phyloP scores from a whole-genome alignment of 129 eudicot species.

The Lactuca sativa region DNA sequence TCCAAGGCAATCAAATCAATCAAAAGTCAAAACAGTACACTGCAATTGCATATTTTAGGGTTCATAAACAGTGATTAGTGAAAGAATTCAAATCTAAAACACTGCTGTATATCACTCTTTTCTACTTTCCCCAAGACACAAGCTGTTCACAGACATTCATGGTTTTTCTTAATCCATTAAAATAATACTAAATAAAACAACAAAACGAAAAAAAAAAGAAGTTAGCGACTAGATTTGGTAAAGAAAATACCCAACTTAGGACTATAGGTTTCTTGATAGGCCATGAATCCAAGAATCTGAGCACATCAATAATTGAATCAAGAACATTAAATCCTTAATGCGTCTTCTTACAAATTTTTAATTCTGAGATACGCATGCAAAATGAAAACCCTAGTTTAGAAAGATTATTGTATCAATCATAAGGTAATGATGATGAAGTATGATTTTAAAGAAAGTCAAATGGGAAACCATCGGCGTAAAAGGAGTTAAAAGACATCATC shows the following conservation, averaged over 20 bases:
- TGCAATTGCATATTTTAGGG: conserved; percentile 33
- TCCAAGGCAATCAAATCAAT: conserved; percentile 43
- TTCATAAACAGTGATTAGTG: conserved; percentile 32
- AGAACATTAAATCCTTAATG: not conserved
- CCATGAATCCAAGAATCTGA: conserved; percentile 3
- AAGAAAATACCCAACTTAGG: not conserved
- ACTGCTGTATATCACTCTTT: conserved; percentile 14
- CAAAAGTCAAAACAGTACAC: conserved; percentile 31
- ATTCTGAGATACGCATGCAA: conserved; percentile 24
- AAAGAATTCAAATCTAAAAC: conserved; percentile 27
- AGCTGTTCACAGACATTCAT: conserved; percentile 36
- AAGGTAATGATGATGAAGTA: conserved; percentile 30
- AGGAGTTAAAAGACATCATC: not conserved
- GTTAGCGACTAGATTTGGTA: not conserved
- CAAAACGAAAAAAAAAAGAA: not conserved
- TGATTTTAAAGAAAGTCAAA: conserved; percentile 14
- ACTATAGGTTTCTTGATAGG: conserved; percentile 9
- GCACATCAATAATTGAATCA: not conserved
- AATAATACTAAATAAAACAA: not conserved
- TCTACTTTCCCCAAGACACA: conserved; percentile 24
- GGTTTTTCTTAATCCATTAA: not conserved
- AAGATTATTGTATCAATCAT: conserved; percentile 24
- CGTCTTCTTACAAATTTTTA: conserved; percentile 1
- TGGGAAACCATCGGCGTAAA: not conserved
- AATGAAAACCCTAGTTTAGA: conserved; percentile 33